Evolutionary conservation across 2,329 filamentous ascomycete genomes (phyloP).

Genomic region (Fusarium longipes): DNA sequence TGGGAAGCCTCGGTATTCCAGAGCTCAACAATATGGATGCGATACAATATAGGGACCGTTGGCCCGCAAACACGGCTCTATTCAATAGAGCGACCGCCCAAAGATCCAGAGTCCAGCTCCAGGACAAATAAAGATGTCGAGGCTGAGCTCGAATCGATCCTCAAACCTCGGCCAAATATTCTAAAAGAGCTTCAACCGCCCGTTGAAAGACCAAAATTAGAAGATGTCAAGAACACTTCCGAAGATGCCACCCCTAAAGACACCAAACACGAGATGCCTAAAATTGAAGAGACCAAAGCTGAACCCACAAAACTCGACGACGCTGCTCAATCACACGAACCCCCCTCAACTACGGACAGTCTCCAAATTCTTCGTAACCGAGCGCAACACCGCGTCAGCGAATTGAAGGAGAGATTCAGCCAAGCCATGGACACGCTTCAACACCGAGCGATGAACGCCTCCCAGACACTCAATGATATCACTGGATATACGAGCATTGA

Average conservation of each 20-base stretch:
- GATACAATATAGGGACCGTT: conserved; percentile 41
- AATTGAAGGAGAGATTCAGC: conserved; percentile 51
- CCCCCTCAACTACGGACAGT: conserved; percentile 28
- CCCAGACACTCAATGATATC: conserved; percentile 89
- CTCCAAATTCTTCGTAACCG: conserved; percentile 51
- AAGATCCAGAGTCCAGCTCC: conserved; percentile 28
- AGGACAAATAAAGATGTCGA: conserved; percentile 33
- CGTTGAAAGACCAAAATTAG: conserved; percentile 16
- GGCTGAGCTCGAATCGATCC: conserved; percentile 36
- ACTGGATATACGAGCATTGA: conserved; percentile 96
- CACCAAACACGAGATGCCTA: conserved; percentile 4
- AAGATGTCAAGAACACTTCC: conserved; percentile 1
- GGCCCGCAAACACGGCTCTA: conserved; percentile 40
- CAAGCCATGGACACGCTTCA: conserved; percentile 88
- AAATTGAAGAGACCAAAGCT: conserved; percentile 7
- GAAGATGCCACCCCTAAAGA: conserved; percentile 5
- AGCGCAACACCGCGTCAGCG: conserved; percentile 50
- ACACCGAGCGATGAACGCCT: conserved; percentile 83
- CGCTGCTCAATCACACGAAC: conserved; percentile 9
- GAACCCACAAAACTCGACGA: conserved; percentile 22
- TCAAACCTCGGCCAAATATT: conserved; percentile 32
- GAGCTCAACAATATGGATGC: conserved; percentile 35
- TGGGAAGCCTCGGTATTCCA: conserved; percentile 25
- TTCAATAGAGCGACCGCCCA: conserved; percentile 45
- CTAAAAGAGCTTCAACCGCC: conserved; percentile 23